phyloP scores from a whole-genome alignment of 2,329 filamentous ascomycete species.

The Nothophoma quercina region DNA sequence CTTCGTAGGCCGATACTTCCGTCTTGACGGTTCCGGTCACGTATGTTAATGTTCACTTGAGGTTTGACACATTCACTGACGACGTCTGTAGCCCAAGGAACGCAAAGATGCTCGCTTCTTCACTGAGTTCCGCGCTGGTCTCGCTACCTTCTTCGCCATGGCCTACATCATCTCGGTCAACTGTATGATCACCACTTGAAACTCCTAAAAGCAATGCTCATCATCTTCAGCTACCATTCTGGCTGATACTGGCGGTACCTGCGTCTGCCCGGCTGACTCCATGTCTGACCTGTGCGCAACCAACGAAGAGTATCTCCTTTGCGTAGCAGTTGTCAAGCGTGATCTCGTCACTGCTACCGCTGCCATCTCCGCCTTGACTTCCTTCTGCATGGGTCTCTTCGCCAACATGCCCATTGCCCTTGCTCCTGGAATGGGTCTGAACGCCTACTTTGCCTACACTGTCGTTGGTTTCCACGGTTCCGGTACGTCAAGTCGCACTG shows the following conservation, averaged over 20 bases:
- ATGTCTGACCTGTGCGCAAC: slow-evolving; percentile 59
- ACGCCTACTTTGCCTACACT: slow-evolving; percentile 86
- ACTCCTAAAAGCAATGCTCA: slow-evolving; percentile 12
- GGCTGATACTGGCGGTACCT: slow-evolving; percentile 76
- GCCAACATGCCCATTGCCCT: slow-evolving; percentile 81
- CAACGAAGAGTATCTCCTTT: slow-evolving; percentile 69
- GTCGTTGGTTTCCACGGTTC: slow-evolving; percentile 80
- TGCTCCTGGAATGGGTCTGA: slow-evolving; percentile 80
- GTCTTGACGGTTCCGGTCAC: slow-evolving; percentile 82
- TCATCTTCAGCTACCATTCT: slow-evolving; percentile 63
- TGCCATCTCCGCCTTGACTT: slow-evolving; percentile 78
- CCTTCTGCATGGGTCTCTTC: slow-evolving; percentile 84
- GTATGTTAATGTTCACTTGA: slow-evolving; percentile 59
- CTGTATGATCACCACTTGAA: slow-evolving; percentile 48
- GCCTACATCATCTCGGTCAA: slow-evolving; percentile 71
- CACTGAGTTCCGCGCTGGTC: slow-evolving; percentile 82
- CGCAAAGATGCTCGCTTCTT: slow-evolving; percentile 79
- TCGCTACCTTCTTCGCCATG: slow-evolving; percentile 69
- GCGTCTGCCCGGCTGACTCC: slow-evolving; percentile 66
- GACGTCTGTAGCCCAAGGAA: slow-evolving; percentile 64
- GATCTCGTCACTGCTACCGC: slow-evolving; percentile 87
- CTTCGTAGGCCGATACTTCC: slow-evolving; percentile 62
- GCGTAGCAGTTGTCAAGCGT: slow-evolving; percentile 69
- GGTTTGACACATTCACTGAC: slow-evolving; percentile 26
- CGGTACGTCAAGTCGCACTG: slow-evolving; percentile 53